Percentiles rank a stretch among this genome's conserved stretches.
phyloP scores from a whole-genome alignment of 2,329 filamentous ascomycete species.

The Colletotrichum tabaci region DNA sequence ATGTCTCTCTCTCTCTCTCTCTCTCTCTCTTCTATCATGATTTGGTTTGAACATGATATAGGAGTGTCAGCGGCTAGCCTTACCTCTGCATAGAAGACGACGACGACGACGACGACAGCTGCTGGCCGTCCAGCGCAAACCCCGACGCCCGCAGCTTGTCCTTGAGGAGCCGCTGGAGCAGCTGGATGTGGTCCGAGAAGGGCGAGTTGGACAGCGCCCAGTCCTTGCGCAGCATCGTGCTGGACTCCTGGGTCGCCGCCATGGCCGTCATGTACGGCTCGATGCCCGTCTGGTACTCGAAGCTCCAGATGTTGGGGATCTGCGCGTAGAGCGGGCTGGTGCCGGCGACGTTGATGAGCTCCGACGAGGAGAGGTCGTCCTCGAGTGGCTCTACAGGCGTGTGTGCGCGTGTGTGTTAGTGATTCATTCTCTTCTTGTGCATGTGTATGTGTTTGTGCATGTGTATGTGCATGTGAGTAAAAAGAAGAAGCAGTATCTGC shows the following conservation, averaged over 20 bases:
- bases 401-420: background rate
- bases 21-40: too few relatives aligned
- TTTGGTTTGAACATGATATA: too few relatives aligned
- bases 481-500: too few relatives aligned
- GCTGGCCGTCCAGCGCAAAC: conserved; percentile 4
- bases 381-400: background rate
- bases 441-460: too few relatives aligned
- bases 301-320: conserved; percentile 51
- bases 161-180: conserved; percentile 47
- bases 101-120: too few relatives aligned
- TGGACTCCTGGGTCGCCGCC: conserved; percentile 44
- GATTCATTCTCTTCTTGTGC: too few relatives aligned
- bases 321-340: conserved; percentile 44
- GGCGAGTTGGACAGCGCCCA: conserved; percentile 49
- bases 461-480: too few relatives aligned
- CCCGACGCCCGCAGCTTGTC: conserved; percentile 45
- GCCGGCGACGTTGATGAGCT: conserved; percentile 32
- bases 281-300: conserved; percentile 51
- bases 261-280: conserved; percentile 48
- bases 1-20: too few relatives aligned
- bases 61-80: background rate
- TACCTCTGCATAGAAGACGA: conserved; percentile 26
- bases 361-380: background rate
- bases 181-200: conserved; percentile 50
- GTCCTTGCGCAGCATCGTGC: conserved; percentile 45